A percentile compares a stretch with the other conserved stretches of the same genome.
phyloP scores from a whole-genome alignment of 179 eudicot species.

The Carnegiea gigantea region DNA sequence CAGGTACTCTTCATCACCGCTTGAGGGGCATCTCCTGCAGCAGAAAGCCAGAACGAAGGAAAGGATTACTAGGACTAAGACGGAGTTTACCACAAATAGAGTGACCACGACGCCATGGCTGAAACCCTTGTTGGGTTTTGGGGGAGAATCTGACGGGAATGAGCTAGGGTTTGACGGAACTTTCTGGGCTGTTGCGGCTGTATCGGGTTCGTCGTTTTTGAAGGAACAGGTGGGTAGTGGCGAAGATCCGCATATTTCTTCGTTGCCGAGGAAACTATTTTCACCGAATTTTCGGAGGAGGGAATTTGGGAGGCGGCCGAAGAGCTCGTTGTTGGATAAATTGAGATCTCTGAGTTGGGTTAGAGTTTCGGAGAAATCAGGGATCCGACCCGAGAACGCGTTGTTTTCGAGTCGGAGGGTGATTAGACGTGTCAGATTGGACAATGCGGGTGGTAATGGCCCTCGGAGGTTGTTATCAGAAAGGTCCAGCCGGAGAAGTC shows the following conservation, averaged over 20 bases:
- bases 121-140: constrained; percentile 32
- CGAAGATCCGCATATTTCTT: constrained; percentile 56
- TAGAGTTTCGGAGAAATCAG: constrained; percentile 36
- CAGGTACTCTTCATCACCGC: constrained; percentile 28
- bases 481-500: constrained; percentile 68
- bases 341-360: constrained; percentile 44
- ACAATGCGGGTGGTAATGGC: constrained; percentile 40
- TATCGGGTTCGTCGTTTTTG: constrained; percentile 19
- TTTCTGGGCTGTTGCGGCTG: constrained; percentile 39
- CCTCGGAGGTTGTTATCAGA: constrained; percentile 80
- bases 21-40: constrained; percentile 40
- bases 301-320: constrained; percentile 44
- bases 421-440: constrained; percentile 47
- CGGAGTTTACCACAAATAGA: constrained; percentile 46
- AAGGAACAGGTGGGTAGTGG: constrained; percentile 58
- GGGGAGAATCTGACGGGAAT: constrained; percentile 32
- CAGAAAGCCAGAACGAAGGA: constrained; percentile 47
- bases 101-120: constrained; percentile 52
- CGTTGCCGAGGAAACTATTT: constrained; percentile 65
- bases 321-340: constrained; percentile 69
- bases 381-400: constrained; percentile 60
- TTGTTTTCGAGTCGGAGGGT: constrained; percentile 65
- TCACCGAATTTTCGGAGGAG: constrained; percentile 45
- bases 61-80: constrained; percentile 39
- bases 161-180: constrained; percentile 75